A percentile compares a stretch with the other conserved stretches of the same genome.
Evolutionary conservation across 176 grass and related monocot species (phyloP).

Genomic region (Eragrostis curvula): DNA sequence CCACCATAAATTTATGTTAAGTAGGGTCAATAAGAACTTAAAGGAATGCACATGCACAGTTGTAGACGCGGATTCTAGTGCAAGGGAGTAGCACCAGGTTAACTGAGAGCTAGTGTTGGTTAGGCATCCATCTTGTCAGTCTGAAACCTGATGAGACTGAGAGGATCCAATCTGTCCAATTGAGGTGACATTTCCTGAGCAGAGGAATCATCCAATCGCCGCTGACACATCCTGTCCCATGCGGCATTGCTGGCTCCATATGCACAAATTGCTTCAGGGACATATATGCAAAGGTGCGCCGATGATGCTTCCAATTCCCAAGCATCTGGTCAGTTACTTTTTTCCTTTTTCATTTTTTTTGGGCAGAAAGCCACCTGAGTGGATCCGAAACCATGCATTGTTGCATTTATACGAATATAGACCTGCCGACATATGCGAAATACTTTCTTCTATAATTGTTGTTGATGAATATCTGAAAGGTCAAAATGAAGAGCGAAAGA

Average conservation of each 20-base stretch:
- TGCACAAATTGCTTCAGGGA: slow-evolving; percentile 29
- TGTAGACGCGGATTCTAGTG: background rate
- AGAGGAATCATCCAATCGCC: slow-evolving; percentile 34
- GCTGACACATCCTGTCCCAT: background rate
- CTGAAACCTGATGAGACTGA: slow-evolving; percentile 17
- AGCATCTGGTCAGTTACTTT: background rate
- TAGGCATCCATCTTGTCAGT: slow-evolving; percentile 48
- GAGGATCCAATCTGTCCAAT: slow-evolving; percentile 62
- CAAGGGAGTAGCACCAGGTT: slow-evolving; percentile 18
- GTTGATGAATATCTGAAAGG: background rate
- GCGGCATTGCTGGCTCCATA: background rate
- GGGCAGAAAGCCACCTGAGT: background rate
- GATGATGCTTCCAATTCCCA: background rate
- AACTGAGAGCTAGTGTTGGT: slow-evolving; percentile 38
- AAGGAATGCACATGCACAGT: slow-evolving; percentile 17
- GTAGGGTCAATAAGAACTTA: slow-evolving; percentile 21
- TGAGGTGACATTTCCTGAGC: slow-evolving; percentile 61
- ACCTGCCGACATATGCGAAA: background rate
- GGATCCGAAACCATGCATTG: background rate
- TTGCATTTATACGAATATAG: slow-evolving; percentile 19
- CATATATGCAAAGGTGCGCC: background rate
- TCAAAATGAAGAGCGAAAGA: too few relatives aligned
- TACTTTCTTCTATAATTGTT: background rate
- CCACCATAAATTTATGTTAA: background rate
- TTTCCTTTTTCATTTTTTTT: background rate